phyloP scores from a whole-genome alignment of 805 yeast genomes.

The Tanozyma kutaoensis region DNA sequence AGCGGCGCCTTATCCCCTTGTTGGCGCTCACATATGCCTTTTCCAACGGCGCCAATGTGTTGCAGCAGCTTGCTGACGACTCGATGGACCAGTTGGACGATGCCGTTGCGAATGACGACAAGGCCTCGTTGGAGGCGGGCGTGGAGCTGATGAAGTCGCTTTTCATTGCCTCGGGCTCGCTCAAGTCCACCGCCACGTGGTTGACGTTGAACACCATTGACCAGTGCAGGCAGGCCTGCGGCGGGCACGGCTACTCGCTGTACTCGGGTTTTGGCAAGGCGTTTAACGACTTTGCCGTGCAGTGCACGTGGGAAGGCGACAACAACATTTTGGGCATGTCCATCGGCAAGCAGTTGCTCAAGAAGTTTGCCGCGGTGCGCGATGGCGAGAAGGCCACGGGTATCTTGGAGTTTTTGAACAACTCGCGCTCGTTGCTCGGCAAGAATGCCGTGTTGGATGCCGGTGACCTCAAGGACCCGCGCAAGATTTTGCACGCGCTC shows the following conservation, averaged over 20 bases:
- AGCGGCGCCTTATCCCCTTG: conserved; percentile 8
- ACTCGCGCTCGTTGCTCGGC: conserved; percentile 4
- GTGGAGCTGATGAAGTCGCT: conserved; percentile 6
- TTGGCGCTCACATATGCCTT: conserved; percentile 10
- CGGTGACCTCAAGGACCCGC: conserved; percentile 7
- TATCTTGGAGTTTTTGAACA: conserved; percentile 7
- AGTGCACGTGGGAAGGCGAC: conserved; percentile 12
- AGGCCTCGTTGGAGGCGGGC: conserved; percentile 3
- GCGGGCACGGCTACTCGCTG: conserved; percentile 11
- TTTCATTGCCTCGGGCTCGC: conserved; percentile 9
- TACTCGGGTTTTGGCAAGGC: conserved; percentile 9
- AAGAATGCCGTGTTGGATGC: conserved; percentile 2
- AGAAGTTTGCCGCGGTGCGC: conserved; percentile 6
- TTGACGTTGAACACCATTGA: conserved; percentile 10
- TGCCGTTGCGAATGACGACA: conserved; percentile 6
- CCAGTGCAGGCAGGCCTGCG: conserved; percentile 9
- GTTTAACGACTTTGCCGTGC: conserved; percentile 10
- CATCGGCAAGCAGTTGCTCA: conserved; percentile 9
- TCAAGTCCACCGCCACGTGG: conserved; percentile 10
- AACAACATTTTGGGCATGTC: conserved; percentile 10
- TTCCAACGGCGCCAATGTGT: conserved; percentile 7
- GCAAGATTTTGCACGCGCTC: conserved; percentile 8
- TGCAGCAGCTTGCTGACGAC: conserved; percentile 4
- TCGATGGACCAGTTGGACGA: conserved; percentile 7
- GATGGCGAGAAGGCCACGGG: conserved; percentile 6